A percentile compares a stretch with the other conserved stretches of the same genome.
Conservation (phyloP, 495 filamentous ascomycete species). For the Bryoglossum gracile region DNA sequence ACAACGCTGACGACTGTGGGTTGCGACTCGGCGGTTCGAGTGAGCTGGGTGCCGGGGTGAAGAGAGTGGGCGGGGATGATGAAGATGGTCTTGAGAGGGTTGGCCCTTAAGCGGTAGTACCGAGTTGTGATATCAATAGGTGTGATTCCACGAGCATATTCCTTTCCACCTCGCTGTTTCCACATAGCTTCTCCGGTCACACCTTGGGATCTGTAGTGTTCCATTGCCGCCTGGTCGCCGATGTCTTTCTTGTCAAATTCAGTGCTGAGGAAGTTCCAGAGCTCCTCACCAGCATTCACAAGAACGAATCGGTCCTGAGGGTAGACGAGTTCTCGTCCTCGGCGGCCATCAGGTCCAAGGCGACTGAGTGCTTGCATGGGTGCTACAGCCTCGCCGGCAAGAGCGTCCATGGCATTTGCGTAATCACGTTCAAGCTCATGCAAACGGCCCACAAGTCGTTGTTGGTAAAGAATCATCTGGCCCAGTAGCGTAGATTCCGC, state of each 20-base stretch:
- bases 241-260: constrained; percentile 40
- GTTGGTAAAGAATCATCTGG: constrained; percentile 41
- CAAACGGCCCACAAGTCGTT: constrained; percentile 39
- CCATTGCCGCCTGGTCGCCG: constrained; percentile 24
- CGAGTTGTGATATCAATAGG: constrained; percentile 36
- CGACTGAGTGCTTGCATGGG: constrained; percentile 32
- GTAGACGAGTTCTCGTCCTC: constrained; percentile 34
- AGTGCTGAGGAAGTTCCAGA: constrained; percentile 34
- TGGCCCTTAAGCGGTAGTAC: constrained; percentile 37
- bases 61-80: constrained; percentile 40
- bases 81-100: constrained; percentile 34
- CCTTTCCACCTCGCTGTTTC: constrained; percentile 18
- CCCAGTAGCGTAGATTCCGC: constrained; percentile 39
- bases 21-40: constrained; percentile 33
- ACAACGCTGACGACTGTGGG: constrained; percentile 39
- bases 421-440: constrained; percentile 44
- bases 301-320: constrained; percentile 48
- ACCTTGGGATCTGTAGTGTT: constrained; percentile 19
- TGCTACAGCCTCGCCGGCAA: constrained; percentile 41
- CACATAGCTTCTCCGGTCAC: constrained; percentile 30
- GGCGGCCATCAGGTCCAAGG: constrained; percentile 31
- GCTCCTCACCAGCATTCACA: constrained; percentile 42
- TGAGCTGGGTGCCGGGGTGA: constrained; percentile 36
- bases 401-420: constrained; percentile 38
- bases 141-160: constrained; percentile 34